A percentile compares a stretch with the other conserved stretches of the same genome.
Evolutionary conservation across 768 basidiomycete genomes (phyloP).

Genomic region (Cystofilobasidium ferigula): DNA sequence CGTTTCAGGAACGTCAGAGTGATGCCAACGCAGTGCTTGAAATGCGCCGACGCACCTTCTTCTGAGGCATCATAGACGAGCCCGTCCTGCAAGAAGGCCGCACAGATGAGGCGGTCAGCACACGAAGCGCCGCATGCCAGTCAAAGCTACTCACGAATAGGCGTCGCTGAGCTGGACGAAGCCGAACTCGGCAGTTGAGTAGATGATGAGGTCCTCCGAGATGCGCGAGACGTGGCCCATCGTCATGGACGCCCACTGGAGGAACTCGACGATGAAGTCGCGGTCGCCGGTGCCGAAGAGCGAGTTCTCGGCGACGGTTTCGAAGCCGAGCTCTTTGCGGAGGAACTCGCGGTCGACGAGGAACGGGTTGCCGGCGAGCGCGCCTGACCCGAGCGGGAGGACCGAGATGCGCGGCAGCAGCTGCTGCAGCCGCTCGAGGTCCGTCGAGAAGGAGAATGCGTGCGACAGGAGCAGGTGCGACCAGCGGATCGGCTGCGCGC

Average conservation of each 20-base stretch:
- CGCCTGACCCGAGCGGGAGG: constrained; percentile 84
- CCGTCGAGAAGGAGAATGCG: constrained; percentile 81
- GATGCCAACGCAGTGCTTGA: not conserved
- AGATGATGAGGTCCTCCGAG: constrained; percentile 92
- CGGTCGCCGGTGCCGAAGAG: constrained; percentile 93
- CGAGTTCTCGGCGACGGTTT: constrained; percentile 83
- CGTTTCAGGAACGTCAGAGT: not conserved
- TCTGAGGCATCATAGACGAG: constrained; percentile 99
- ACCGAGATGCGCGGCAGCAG: constrained; percentile 82
- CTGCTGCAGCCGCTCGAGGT: constrained; percentile 72
- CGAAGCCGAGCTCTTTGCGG: constrained; percentile 77
- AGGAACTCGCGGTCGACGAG: constrained; percentile 86
- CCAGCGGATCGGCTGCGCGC: constrained; percentile 97
- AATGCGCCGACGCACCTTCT: constrained; percentile 59
- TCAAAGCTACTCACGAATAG: constrained; percentile 58
- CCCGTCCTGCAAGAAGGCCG: constrained; percentile 57
- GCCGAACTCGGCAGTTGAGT: constrained; percentile 93
- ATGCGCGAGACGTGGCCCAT: constrained; percentile 90
- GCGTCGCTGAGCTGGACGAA: constrained; percentile 94
- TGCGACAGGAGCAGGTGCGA: constrained; percentile 92
- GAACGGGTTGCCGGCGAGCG: constrained; percentile 94
- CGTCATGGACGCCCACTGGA: constrained; percentile 88
- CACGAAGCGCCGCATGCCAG: not conserved
- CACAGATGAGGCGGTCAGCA: not conserved
- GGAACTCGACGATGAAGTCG: constrained; percentile 91